These are phyloP conservation scores for Trichoderma gracile DNA, from an alignment of 2,329 filamentous ascomycete genomes.

Conservation along the genomic window DNA sequence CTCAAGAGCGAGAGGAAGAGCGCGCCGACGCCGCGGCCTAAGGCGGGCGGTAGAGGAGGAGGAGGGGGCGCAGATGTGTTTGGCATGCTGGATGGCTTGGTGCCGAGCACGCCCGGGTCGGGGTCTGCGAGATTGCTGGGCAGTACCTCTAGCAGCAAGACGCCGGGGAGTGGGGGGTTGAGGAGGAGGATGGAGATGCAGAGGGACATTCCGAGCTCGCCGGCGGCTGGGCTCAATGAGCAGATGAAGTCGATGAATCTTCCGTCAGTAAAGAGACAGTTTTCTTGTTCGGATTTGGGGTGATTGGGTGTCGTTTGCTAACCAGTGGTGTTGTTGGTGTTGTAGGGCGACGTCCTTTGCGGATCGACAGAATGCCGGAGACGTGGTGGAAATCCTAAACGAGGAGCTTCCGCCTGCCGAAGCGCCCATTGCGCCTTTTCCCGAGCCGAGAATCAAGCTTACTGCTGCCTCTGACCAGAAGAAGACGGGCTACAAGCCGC, in stretches of 20 bases:
- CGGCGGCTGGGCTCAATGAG: conserved; percentile 38
- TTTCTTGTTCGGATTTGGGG: too few relatives aligned
- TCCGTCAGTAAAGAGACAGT: conserved; percentile 31
- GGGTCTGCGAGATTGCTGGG: conserved; percentile 30
- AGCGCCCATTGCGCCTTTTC: conserved; percentile 68
- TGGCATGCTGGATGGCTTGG: conserved; percentile 75
- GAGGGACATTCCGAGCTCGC: conserved; percentile 37
- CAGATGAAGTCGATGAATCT: conserved; percentile 39
- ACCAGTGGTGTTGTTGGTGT: not conserved
- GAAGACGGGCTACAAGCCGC: conserved; percentile 86
- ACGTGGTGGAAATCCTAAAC: conserved; percentile 82
- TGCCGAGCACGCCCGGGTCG: conserved; percentile 61
- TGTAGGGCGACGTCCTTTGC: conserved; percentile 56
- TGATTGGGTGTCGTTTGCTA: not conserved
- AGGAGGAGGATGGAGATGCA: conserved; percentile 39
- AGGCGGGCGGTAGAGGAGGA: conserved; percentile 42
- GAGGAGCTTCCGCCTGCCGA: conserved; percentile 67
- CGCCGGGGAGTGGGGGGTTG: conserved; percentile 34
- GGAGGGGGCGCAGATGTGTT: conserved; percentile 64
- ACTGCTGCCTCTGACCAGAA: conserved; percentile 85
- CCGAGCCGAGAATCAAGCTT: conserved; percentile 78
- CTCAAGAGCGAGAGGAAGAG: conserved; percentile 63
- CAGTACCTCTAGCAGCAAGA: conserved; percentile 41
- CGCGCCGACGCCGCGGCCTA: conserved; percentile 62
- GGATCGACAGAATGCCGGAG: conserved; percentile 75